Conservation (phyloP, 345 rosid species). For the Microthlaspi erraticum region DNA sequence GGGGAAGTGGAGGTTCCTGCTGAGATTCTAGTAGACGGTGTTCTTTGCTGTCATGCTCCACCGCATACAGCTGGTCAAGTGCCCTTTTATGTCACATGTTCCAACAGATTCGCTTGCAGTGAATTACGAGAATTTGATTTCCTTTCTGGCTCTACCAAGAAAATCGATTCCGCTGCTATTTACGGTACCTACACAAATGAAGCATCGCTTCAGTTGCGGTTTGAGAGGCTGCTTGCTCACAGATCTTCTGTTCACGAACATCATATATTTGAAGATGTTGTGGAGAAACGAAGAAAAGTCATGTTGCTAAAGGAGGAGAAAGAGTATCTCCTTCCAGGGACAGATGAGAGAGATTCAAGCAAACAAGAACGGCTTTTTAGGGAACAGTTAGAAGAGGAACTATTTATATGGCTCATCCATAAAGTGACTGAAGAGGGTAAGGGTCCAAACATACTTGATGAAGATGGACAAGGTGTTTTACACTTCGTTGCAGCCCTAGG, state of each 20-base stretch:
- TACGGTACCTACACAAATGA: conserved; percentile 49
- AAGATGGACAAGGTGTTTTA: conserved; percentile 79
- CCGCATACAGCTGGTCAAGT: conserved; percentile 69
- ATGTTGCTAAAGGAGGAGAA: conserved; percentile 77
- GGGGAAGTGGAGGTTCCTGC: conserved; percentile 97
- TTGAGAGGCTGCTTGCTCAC: conserved; percentile 63
- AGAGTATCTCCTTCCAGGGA: conserved; percentile 50
- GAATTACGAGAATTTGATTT: conserved; percentile 93
- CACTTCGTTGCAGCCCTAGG: conserved; percentile 91
- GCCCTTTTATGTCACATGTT: conserved; percentile 90
- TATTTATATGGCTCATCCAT: conserved; percentile 78
- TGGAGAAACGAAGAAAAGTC: conserved; percentile 57
- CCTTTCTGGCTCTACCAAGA: conserved; percentile 55
- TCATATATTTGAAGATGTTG: conserved; percentile 50
- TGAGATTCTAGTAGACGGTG: conserved; percentile 68
- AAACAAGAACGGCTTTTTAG: conserved; percentile 50
- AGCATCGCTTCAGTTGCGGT: conserved; percentile 54
- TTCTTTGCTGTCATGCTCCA: conserved; percentile 80
- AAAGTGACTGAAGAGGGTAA: conserved; percentile 77
- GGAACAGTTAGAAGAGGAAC: conserved; percentile 63
- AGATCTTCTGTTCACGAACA: conserved; percentile 42
- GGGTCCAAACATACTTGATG: conserved; percentile 70
- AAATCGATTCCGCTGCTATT: conserved; percentile 48
- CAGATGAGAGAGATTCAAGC: conserved; percentile 41
- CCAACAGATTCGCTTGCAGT: conserved; percentile 91